Conservation (phyloP, 208 protist genomes). For the Angomonas deanei region DNA sequence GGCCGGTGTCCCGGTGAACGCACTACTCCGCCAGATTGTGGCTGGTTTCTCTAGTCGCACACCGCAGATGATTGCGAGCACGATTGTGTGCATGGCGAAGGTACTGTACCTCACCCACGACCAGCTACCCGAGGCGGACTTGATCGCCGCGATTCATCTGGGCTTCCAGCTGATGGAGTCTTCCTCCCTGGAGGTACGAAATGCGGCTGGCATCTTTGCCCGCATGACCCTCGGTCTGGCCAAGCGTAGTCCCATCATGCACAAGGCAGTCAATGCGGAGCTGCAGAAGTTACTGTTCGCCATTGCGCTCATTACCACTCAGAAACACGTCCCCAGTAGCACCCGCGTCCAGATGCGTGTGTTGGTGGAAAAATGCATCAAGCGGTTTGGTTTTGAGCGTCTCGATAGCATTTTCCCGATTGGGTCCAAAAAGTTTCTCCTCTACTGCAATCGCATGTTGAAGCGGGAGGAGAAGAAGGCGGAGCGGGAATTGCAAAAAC, state of each 20-base stretch:
- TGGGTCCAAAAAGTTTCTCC: conserved; percentile 82
- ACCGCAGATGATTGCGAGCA: conserved; percentile 65
- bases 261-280: conserved; percentile 38
- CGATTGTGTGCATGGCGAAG: conserved; percentile 83
- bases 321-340: conserved; percentile 69
- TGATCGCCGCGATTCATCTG: conserved; percentile 44
- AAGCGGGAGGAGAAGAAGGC: conserved; percentile 75
- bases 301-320: conserved; percentile 77
- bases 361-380: conserved; percentile 79
- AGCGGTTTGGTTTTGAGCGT: conserved; percentile 63
- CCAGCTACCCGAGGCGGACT: conserved; percentile 53
- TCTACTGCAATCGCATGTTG: conserved; percentile 83
- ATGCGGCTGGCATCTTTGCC: conserved; percentile 65
- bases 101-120: conserved; percentile 69
- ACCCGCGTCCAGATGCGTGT: conserved; percentile 80
- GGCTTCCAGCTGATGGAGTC: conserved; percentile 83
- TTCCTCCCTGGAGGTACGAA: conserved; percentile 51
- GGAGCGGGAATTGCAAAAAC: conserved; percentile 53
- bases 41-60: conserved; percentile 77
- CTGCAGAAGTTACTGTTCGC: conserved; percentile 72
- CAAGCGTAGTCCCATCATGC: conserved; percentile 60
- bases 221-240: conserved; percentile 80
- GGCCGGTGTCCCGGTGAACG: conserved; percentile 55
- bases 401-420: conserved; percentile 82
- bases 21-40: conserved; percentile 64